Base-by-base conservation (phyloP, 2,329 filamentous ascomycete genomes). In the Daldinia sp. region DNA sequence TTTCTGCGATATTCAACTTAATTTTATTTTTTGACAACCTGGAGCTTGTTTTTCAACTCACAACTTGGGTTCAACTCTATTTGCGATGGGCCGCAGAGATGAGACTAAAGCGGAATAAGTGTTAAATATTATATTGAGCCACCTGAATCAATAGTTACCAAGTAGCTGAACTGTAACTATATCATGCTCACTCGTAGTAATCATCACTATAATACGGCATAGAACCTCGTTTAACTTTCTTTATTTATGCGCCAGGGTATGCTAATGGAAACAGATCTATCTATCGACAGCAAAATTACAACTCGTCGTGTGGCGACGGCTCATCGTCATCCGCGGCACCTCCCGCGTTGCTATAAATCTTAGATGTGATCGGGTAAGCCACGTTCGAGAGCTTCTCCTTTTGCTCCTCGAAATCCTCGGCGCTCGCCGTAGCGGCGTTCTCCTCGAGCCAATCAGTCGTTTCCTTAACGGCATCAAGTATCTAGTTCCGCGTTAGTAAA, bases 351-450 rank as follows among this genome's bases (percentile, higher is more conserved):
- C 85, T 82, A 85, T 97, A 97, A 75, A 97, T 87, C 89, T 99
- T 99, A 84, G 92, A 96, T 74, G 95, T 99, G 83, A 99, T 99
- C 72, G 95, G 95, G 84, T 98, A 97, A 56, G 95, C 95, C 69
- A 97, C 92, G 79, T 91, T 91, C 74, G 92, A 96, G 72, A 99
- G 87, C 87, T 97, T 97, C 91, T 99, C 94, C 86, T 96, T 97
- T 86, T 98, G 94, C 88, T 99, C 95, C 81, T 97, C 94, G 74
- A 98, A 97, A 84, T 98, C 95, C 84, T 97, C 94, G 63, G 93
- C 85, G 71, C 85, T 87, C 68, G 95, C 95, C 53, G 90, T 90
- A 70, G 90, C 88, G 70, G 87, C 92, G 82, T 97, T 96, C 87
- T 96, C 93, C 73, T 97, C 94, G 63, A 99, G 90, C 95, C 95